These are phyloP conservation scores for Trypanosoma grayi DNA, from an alignment of 208 protist genomes.

Conservation along the genomic window DNA sequence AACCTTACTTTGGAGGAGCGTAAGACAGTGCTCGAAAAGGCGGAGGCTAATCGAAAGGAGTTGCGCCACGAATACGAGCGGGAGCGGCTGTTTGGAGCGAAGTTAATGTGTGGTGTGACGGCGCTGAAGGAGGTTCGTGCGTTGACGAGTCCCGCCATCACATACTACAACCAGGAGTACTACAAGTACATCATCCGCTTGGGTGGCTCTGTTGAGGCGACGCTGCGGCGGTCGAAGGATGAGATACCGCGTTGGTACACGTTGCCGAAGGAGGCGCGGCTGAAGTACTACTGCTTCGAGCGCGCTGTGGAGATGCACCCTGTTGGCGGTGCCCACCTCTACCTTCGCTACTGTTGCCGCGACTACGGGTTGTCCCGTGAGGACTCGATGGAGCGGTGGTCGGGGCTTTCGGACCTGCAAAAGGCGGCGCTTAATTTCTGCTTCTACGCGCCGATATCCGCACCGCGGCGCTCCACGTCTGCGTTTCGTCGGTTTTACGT, in stretches of 20 bases:
- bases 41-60: slow-evolving; percentile 10
- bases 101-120: slow-evolving; percentile 47
- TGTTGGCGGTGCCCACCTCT: slow-evolving; percentile 50
- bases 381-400: slow-evolving; percentile 40
- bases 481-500: slow-evolving; percentile 67
- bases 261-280: slow-evolving; percentile 44
- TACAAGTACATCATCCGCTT: slow-evolving; percentile 36
- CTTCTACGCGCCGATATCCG: slow-evolving; percentile 66
- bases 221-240: background rate
- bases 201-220: slow-evolving; percentile 36
- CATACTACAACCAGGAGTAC: slow-evolving; percentile 31
- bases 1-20: slow-evolving; percentile 37
- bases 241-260: slow-evolving; percentile 25
- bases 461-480: slow-evolving; percentile 4
- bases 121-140: slow-evolving; percentile 60
- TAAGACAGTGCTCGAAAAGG: slow-evolving; percentile 25
- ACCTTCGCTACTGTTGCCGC: slow-evolving; percentile 49
- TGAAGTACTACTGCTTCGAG: slow-evolving; percentile 58
- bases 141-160: slow-evolving; percentile 29
- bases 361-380: slow-evolving; percentile 70
- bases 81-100: slow-evolving; percentile 44
- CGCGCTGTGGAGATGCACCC: slow-evolving; percentile 23
- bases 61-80: slow-evolving; percentile 32
- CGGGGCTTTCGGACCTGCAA: slow-evolving; percentile 59
- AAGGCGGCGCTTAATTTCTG: slow-evolving; percentile 76